These are phyloP conservation scores for Penicillium subrubescens DNA, from an alignment of 495 filamentous ascomycete species.

Conservation along the genomic window DNA sequence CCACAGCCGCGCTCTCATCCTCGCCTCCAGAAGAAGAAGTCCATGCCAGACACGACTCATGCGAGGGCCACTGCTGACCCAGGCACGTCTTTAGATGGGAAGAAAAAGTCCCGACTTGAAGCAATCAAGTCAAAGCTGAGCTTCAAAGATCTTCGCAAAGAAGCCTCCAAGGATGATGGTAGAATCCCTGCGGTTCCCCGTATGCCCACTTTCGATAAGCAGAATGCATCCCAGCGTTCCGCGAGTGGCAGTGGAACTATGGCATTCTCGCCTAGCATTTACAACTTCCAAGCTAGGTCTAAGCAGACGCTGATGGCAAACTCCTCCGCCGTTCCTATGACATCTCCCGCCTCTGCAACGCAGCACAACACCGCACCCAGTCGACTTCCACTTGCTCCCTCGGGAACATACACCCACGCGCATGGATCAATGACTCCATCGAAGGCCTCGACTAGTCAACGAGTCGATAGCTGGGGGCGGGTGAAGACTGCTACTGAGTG, in stretches of 20 bases:
- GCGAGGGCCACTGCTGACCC: background rate
- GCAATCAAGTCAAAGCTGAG: constrained; percentile 36
- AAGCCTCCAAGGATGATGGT: constrained; percentile 20
- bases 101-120: constrained; percentile 33
- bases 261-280: background rate
- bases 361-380: background rate
- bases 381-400: constrained; percentile 16
- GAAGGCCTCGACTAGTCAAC: background rate
- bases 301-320: background rate
- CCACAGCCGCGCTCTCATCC: background rate
- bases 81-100: constrained; percentile 8
- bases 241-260: background rate
- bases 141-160: constrained; percentile 38
- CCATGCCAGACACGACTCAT: constrained; percentile 18
- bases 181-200: constrained; percentile 7
- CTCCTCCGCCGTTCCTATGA: background rate
- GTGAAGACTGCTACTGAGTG: background rate
- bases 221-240: background rate
- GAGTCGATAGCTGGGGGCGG: background rate
- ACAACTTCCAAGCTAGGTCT: background rate
- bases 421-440: constrained; percentile 7
- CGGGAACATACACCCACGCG: constrained; percentile 6
- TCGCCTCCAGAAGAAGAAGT: constrained; percentile 17
- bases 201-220: background rate
- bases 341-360: background rate